These are phyloP conservation scores for Metarhizium brunneum DNA, from an alignment of 2,329 filamentous ascomycete species.

Conservation along the genomic window DNA sequence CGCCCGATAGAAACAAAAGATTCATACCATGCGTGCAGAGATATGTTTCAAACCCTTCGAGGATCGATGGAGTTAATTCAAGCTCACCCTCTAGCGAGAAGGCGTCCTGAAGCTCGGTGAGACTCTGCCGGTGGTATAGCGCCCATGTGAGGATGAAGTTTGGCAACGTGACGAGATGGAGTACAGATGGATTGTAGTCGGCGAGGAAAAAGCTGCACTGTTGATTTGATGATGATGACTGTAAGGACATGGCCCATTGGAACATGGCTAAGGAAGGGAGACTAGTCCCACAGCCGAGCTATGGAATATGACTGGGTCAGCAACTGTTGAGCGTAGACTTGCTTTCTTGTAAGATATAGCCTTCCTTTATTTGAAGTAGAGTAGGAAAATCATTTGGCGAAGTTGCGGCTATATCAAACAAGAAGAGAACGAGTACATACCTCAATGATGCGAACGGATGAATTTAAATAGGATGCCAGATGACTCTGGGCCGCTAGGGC, in stretches of 20 bases:
- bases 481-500: slow-evolving; percentile 41
- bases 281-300: slow-evolving; percentile 73
- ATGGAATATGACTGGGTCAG: slow-evolving; percentile 11
- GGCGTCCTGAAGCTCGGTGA: slow-evolving; percentile 31
- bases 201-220: slow-evolving; percentile 55
- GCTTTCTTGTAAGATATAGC: neutral
- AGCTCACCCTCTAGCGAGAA: slow-evolving; percentile 50
- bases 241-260: slow-evolving; percentile 41
- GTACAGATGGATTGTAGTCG: slow-evolving; percentile 72
- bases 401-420: no score
- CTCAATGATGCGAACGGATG: slow-evolving; percentile 41
- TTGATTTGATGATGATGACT: slow-evolving; percentile 2
- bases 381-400: no score
- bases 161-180: slow-evolving; percentile 69
- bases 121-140: slow-evolving; percentile 28
- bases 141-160: slow-evolving; percentile 68
- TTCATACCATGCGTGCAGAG: slow-evolving; percentile 42
- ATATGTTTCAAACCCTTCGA: slow-evolving; percentile 47
- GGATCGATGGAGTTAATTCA: slow-evolving; percentile 49
- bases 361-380: no score
- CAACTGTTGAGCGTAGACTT: neutral
- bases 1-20: slow-evolving; percentile 63
- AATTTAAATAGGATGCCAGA: slow-evolving; percentile 19
- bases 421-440: slow-evolving; percentile 25
- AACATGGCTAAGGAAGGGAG: slow-evolving; percentile 65